Conservation (phyloP, 2,329 filamentous ascomycete species). For the Diatrype stigma region DNA sequence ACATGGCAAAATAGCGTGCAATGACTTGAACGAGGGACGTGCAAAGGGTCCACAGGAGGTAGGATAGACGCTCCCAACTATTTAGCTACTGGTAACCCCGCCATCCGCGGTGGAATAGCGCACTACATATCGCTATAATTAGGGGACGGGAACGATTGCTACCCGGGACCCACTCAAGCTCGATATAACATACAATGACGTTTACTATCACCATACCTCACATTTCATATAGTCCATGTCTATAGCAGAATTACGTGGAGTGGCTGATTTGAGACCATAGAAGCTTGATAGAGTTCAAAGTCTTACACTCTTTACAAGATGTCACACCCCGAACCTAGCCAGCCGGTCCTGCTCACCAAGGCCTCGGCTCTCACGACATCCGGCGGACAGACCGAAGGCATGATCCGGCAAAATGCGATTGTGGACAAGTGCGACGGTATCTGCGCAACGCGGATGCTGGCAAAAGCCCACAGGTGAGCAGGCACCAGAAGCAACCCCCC, state of each 20-base stretch:
- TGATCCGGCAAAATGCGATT: conserved; percentile 44
- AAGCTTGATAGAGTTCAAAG: no score
- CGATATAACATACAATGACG: no score
- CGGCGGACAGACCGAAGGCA: conserved; percentile 48
- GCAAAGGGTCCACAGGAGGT: no score
- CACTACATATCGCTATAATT: no score
- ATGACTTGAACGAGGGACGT: no score
- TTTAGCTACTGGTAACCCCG: background rate
- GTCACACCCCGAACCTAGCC: conserved; percentile 20
- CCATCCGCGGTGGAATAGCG: background rate
- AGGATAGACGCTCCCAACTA: no score
- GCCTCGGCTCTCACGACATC: conserved; percentile 30
- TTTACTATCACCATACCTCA: background rate
- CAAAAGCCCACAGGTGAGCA: conserved; percentile 36
- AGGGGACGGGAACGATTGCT: no score
- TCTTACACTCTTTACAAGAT: no score
- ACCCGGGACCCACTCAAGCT: no score
- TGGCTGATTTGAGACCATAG: no score
- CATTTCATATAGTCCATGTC: background rate
- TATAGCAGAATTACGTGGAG: no score
- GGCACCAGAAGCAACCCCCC: conserved; percentile 1
- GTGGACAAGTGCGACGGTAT: conserved; percentile 42
- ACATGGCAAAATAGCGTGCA: no score
- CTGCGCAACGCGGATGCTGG: conserved; percentile 45
- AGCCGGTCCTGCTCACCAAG: conserved; percentile 32